phyloP scores from a whole-genome alignment of 176 grass and related monocot species.

The Coix lacrymajobi region DNA sequence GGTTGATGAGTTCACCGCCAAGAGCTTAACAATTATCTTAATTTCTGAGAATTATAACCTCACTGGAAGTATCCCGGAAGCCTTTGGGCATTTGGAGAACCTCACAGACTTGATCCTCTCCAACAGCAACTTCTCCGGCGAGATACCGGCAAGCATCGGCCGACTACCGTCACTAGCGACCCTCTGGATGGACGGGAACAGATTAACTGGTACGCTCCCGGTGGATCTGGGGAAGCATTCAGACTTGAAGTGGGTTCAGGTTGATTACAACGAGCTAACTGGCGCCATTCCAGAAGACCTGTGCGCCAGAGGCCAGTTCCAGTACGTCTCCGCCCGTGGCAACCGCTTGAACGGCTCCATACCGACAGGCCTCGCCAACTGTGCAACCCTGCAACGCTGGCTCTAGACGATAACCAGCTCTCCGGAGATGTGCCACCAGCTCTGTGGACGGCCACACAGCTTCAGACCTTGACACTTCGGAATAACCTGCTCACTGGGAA shows the following conservation, averaged over 20 bases:
- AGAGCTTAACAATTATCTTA: not conserved
- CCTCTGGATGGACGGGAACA: not conserved
- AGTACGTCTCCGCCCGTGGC: not conserved
- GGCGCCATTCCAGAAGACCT: slow-evolving; percentile 52
- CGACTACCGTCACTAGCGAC: slow-evolving; percentile 8
- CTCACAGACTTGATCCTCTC: slow-evolving; percentile 5
- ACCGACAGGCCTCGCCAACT: slow-evolving; percentile 46
- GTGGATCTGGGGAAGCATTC: slow-evolving; percentile 46
- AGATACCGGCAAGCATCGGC: slow-evolving; percentile 56
- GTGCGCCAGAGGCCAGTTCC: slow-evolving; percentile 29
- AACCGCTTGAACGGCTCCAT: slow-evolving; percentile 65
- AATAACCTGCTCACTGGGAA: no score
- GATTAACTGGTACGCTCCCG: slow-evolving; percentile 37
- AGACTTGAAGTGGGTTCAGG: not conserved
- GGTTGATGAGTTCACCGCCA: slow-evolving; percentile 11
- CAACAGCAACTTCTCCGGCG: slow-evolving; percentile 47
- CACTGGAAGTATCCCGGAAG: not conserved
- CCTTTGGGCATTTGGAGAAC: slow-evolving; percentile 43
- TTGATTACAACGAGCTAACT: slow-evolving; percentile 36
- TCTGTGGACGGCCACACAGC: slow-evolving; percentile 30
- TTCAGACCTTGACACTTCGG: no score
- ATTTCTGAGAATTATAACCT: slow-evolving; percentile 19
- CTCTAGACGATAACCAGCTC: slow-evolving; percentile 38
- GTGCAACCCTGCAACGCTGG: slow-evolving; percentile 13
- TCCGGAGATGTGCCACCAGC: slow-evolving; percentile 44